Percentiles rank a stretch among this genome's conserved stretches.
These are phyloP conservation scores for Balakata baccata DNA, from an alignment of 345 rosid genomes.

Conservation along the genomic window DNA sequence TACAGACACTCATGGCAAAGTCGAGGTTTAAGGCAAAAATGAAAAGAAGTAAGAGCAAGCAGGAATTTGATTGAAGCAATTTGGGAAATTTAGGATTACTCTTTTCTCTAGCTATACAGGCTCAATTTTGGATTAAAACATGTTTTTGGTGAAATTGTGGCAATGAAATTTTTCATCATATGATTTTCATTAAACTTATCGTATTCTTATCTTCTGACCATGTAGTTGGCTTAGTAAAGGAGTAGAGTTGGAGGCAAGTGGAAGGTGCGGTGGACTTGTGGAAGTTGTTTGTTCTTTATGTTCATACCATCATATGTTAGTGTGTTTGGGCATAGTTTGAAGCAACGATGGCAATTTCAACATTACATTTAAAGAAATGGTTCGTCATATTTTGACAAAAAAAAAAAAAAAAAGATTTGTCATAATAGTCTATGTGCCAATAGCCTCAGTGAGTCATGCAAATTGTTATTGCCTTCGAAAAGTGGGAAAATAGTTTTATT, in stretches of 20 bases:
- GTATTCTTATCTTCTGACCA: neutral
- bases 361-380: neutral
- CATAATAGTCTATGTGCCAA: too few relatives aligned
- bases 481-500: too few relatives aligned
- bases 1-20: conserved; percentile 72
- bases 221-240: neutral
- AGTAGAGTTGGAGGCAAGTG: neutral
- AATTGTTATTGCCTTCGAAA: too few relatives aligned
- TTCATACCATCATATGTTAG: neutral
- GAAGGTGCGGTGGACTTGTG: neutral
- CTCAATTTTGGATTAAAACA: conserved; percentile 26
- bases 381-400: too few relatives aligned
- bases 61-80: conserved; percentile 47
- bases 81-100: conserved; percentile 10
- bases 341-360: neutral
- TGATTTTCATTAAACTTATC: neutral
- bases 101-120: conserved; percentile 18
- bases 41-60: conserved; percentile 86
- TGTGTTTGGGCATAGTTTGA: neutral
- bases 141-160: conserved; percentile 17
- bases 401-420: too few relatives aligned
- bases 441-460: too few relatives aligned
- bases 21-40: conserved; percentile 96
- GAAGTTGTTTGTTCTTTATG: neutral
- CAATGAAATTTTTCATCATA: conserved; percentile 1